Percentiles rank a stretch among this genome's conserved stretches.
phyloP scores from a whole-genome alignment of 345 rosid genomes.

The Boechera retrofracta region DNA sequence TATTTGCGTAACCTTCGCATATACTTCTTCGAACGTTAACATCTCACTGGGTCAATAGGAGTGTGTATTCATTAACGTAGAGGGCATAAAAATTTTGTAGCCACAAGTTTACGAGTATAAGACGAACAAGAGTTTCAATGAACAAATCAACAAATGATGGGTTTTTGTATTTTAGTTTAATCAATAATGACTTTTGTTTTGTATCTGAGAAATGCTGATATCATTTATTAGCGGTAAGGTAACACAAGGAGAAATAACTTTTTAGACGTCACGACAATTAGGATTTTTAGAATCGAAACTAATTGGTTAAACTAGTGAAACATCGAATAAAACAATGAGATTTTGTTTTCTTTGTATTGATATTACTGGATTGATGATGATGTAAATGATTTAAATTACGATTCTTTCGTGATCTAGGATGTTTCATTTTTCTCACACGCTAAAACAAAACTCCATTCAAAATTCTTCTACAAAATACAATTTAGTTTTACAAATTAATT shows the following conservation, averaged over 20 bases:
- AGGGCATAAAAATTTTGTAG: slow-evolving; percentile 12
- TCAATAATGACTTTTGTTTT: slow-evolving; percentile 13
- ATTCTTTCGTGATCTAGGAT: too few relatives aligned
- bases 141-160: slow-evolving; percentile 31
- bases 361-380: too few relatives aligned
- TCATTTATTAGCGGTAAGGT: background rate
- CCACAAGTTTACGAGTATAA: slow-evolving; percentile 38
- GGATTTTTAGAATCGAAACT: slow-evolving; percentile 8
- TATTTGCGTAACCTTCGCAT: slow-evolving; percentile 38
- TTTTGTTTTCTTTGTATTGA: too few relatives aligned
- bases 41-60: slow-evolving; percentile 31
- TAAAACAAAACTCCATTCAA: too few relatives aligned
- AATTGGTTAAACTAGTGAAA: background rate
- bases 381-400: too few relatives aligned
- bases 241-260: background rate
- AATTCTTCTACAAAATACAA: too few relatives aligned
- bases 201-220: slow-evolving; percentile 11
- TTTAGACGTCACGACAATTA: slow-evolving; percentile 1
- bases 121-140: slow-evolving; percentile 30
- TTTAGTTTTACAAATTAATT: too few relatives aligned
- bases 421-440: too few relatives aligned
- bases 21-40: slow-evolving; percentile 38
- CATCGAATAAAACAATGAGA: too few relatives aligned
- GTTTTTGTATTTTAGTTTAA: slow-evolving; percentile 11
- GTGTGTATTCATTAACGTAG: slow-evolving; percentile 14